Evolutionary conservation across 2,329 filamentous ascomycete species (phyloP), one percentile per base, ranked within the genome.

Genomic region (Fusarium sp.): DNA sequence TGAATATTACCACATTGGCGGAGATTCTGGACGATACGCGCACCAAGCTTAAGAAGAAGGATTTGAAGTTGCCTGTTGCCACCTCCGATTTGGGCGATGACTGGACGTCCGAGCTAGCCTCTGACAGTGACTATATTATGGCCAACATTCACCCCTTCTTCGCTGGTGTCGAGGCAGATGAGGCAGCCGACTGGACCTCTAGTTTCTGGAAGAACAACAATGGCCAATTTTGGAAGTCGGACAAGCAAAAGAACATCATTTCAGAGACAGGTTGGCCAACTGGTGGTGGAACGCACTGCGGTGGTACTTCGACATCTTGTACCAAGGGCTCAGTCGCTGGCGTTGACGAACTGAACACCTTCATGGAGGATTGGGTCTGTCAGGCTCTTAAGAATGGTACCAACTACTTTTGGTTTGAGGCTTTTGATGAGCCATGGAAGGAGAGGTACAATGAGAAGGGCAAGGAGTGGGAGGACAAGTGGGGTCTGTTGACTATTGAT

Each of bases 401-500:
- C 3, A 90, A 97, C 72, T 98, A 97, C 79, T 98, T 98, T 78
- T 98, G 95, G 95, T 98, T 98, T 79, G 93, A 95, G 78, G 94
- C 94, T 12, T 98, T 98, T 78, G 95, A 98, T 78, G 95, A 98
- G 85, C 94, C 94, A 4, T 98, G 95, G 95, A 98, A 98, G 83
- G 84, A 91, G 59, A 77, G 80, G 20, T 97, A 90, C 82, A 91
- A 98, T 79, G 84, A 83, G 8, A 81, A 81, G 61, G 83, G 85
- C 43, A 85, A 95, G 82, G 86, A 92, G 55, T 98, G 95, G 95
- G 95, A 98, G 83, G 93, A 97, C 78, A 92, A 97, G 79, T 98
- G 95, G 95, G 95, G 96, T 12, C 82, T 98, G 16, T 90, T 98
- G 89, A 93, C 97, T 74, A 87, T 93, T 6, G 87, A 94, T 76